Evolutionary conservation across 1,284 basidiomycete species (phyloP), one percentile per base, ranked within the genome.

Genomic region (Erythrobasidium hasegawianum): DNA sequence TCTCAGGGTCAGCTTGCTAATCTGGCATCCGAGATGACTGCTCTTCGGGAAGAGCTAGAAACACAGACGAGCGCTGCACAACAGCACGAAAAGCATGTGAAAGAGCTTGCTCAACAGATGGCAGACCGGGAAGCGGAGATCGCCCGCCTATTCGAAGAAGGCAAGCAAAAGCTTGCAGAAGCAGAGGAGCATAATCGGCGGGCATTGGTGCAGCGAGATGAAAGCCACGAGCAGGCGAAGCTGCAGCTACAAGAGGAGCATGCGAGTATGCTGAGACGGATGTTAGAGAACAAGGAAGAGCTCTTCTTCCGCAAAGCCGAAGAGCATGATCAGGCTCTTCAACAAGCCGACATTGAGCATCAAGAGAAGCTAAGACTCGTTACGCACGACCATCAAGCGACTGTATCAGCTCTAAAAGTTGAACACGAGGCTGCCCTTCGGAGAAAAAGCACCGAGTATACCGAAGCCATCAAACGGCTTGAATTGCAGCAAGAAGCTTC

Each of bases 1-100:
- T 89, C 88, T 13, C 82, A 87, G 59, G 87, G 92, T 75, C 72
- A 92, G 87, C 81, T 88, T 27, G 76, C 86, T 64, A 93, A 92
- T 74, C 90, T 93, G 87, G 88, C 89, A 8, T 85, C 81, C 53
- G 90, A 92, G 75, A 83, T 94, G 47, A 87, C 89, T 69, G 83
- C 83, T 54, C 79, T 93, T 20, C 84, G 85, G 41, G 79, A 80
- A 52, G 84, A 85, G 74, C 84, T 88, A 71, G 77, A 81, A 54
- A 80, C 82, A 3, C 67, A 57, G 16, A 57, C 33, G n/a, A 29
- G 50, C 59, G 68, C 56, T 41, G 56, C 39, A 52, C 59, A 38
- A 71, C 66, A 52, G 1, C 68, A 69, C 39, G 68, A 72, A 18
- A 73, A 75, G 38, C 69, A 69, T 26, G 68, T 73, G 16, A 60